Evolutionary conservation across 176 grass and related monocot genomes (phyloP).

Genomic region (Pharus latifolius): DNA sequence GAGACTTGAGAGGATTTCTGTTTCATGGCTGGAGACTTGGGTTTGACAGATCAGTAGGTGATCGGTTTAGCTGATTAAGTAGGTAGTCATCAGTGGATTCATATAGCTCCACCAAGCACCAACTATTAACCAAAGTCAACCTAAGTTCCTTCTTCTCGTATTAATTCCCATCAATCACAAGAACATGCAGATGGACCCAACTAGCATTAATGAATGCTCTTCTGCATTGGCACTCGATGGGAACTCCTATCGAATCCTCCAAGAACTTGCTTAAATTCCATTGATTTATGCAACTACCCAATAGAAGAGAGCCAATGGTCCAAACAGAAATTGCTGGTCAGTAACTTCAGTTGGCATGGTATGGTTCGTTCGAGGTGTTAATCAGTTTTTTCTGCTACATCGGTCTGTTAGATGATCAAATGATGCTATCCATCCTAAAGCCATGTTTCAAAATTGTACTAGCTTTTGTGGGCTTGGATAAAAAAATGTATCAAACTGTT

Average conservation of each 20-base stretch:
- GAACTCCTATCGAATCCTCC: not conserved
- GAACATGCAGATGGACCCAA: not conserved
- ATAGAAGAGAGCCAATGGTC: not conserved
- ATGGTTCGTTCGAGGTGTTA: no score
- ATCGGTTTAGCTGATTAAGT: not conserved
- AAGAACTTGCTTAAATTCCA: not conserved
- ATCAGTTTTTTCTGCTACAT: no score
- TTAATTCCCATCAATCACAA: slow-evolving; percentile 14
- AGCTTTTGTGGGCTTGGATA: no score
- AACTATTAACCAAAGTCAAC: slow-evolving; percentile 21
- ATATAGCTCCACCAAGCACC: not conserved
- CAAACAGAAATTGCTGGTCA: not conserved
- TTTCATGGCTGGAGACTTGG: not conserved
- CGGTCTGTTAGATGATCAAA: no score
- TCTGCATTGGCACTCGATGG: not conserved
- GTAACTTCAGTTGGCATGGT: no score
- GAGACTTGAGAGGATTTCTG: not conserved
- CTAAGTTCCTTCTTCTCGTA: not conserved
- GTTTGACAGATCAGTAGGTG: not conserved
- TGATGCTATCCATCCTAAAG: no score
- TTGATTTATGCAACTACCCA: not conserved
- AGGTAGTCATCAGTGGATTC: not conserved
- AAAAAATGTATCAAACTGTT: no score
- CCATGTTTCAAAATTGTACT: no score
- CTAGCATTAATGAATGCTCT: not conserved